Base-by-base conservation (phyloP, 345 rosid genomes). In the Citrus maxima region DNA sequence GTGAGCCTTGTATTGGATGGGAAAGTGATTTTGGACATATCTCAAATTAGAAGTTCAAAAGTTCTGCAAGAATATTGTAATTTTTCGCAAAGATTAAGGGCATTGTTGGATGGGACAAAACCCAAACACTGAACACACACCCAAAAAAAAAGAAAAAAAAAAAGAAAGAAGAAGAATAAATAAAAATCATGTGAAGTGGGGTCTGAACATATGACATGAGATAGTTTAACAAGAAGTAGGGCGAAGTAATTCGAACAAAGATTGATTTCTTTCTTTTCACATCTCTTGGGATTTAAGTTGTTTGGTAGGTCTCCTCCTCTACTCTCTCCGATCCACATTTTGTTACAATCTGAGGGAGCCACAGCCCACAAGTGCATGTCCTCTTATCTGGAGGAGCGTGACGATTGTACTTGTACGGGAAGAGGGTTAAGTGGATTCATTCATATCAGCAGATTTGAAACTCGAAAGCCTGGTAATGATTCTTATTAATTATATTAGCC, bases 151-250 rank as follows among this genome's bases (percentile, higher is more conserved):
- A 28, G 2, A 37, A 38, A 0, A 38, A 38, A 7, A 40, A 38
- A 7, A 7, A 0, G n/a, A 7, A 38, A 0, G 0, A 38, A 7
- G 1, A 7, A 7, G 10, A 38, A n/a, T 7, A 35, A 35, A 37
- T 2, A 18, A 4, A 25, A 16, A 32, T 2, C 80, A 62, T 46
- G 74, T 74, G 62, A 70, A 16, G 72, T 75, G 51, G 86, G 82
- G 73, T 37, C 79, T 27, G 14, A 21, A 46, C 28, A 2, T 10
- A 42, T 19, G 40, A 75, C 42, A 63, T 40, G 69, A 34, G 77
- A 40, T 40, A 2, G 38, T 73, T 38, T 42, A 3, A 42, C 51
- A 42, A 42, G 1, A 12, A 51, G 19, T 40, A 40, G 22, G 56
- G 18, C 2, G 56, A 18, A 54, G 22, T 46, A 46, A 46, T 46